Percentiles rank a stretch among this genome's conserved stretches.
Conservation (phyloP, 139 green algal species). For the Pedinophyceae sp. region DNA sequence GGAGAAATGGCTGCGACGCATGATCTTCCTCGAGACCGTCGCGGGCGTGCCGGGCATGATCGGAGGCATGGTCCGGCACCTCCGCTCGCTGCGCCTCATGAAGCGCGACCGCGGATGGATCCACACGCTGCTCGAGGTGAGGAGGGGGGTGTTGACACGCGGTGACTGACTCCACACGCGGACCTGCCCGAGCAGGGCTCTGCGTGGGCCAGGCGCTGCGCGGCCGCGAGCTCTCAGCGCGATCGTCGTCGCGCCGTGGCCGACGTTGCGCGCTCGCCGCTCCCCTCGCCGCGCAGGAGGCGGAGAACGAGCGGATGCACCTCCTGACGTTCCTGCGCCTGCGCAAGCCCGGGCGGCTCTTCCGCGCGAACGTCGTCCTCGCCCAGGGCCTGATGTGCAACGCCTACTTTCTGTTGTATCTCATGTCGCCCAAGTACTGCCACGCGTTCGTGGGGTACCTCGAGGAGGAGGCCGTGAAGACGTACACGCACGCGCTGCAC, state of each 20-base stretch:
- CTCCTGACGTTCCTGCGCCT: constrained; percentile 87
- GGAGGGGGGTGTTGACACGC: no score
- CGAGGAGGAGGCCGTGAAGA: constrained; percentile 88
- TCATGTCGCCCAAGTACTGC: constrained; percentile 52
- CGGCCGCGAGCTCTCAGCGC: no score
- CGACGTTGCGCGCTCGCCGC: no score
- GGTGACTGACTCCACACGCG: no score
- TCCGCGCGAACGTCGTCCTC: constrained; percentile 57
- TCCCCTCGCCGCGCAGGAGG: no score
- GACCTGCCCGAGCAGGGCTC: no score
- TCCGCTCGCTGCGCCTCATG: constrained; percentile 64
- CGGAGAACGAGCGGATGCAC: constrained; percentile 93
- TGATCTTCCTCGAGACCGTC: constrained; percentile 85
- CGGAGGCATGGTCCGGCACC: constrained; percentile 75
- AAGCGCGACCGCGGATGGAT: constrained; percentile 73
- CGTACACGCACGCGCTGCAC: constrained; percentile 65
- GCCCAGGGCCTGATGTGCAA: constrained; percentile 77
- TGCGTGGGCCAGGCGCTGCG: no score
- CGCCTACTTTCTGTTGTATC: constrained; percentile 63
- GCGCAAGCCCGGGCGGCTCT: constrained; percentile 43
- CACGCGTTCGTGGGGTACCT: constrained; percentile 84
- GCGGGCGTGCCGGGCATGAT: constrained; percentile 86
- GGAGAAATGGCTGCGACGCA: constrained; percentile 50
- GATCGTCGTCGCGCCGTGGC: no score
- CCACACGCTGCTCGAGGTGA: constrained; percentile 85